Conservation (phyloP, 768 basidiomycete genomes). For the Pholiota microspora region DNA sequence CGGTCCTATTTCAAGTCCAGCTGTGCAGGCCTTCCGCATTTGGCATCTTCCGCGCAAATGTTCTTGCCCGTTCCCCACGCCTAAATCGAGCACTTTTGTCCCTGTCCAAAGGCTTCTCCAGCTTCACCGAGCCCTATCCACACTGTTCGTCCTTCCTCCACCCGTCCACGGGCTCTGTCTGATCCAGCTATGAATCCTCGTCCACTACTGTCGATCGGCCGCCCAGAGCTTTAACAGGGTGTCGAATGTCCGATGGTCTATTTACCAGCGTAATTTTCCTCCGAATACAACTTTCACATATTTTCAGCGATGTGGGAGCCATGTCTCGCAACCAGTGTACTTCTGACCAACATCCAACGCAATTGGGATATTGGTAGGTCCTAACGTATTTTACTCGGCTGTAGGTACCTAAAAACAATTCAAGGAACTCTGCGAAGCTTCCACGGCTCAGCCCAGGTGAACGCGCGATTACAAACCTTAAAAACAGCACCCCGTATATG, state of each 20-base stretch:
- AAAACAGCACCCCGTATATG: conserved; percentile 2
- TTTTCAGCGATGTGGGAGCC: not conserved
- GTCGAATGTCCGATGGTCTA: not conserved
- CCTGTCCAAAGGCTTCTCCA: not conserved
- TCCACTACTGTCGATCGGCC: not conserved
- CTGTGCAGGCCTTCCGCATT: conserved; percentile 14
- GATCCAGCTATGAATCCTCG: too few species aligned
- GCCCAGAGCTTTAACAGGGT: not conserved
- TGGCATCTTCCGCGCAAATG: conserved; percentile 9
- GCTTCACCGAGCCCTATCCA: not conserved
- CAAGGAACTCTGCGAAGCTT: conserved; percentile 10
- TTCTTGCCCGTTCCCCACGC: conserved; percentile 15
- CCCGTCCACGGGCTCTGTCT: too few species aligned
- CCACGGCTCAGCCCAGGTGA: conserved; percentile 9
- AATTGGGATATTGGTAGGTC: not conserved
- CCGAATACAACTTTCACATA: not conserved
- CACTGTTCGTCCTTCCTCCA: too few species aligned
- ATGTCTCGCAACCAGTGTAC: not conserved
- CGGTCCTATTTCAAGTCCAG: conserved; percentile 32
- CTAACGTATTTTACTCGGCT: not conserved
- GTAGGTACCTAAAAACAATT: conserved; percentile 1
- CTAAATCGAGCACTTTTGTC: conserved; percentile 3
- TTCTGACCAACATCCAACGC: not conserved
- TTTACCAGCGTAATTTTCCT: not conserved
- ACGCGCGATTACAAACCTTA: conserved; percentile 24